A percentile compares a stretch with the other conserved stretches of the same genome.
Conservation (phyloP, 2,329 filamentous ascomycete species). For the Penicillium janthinellum region DNA sequence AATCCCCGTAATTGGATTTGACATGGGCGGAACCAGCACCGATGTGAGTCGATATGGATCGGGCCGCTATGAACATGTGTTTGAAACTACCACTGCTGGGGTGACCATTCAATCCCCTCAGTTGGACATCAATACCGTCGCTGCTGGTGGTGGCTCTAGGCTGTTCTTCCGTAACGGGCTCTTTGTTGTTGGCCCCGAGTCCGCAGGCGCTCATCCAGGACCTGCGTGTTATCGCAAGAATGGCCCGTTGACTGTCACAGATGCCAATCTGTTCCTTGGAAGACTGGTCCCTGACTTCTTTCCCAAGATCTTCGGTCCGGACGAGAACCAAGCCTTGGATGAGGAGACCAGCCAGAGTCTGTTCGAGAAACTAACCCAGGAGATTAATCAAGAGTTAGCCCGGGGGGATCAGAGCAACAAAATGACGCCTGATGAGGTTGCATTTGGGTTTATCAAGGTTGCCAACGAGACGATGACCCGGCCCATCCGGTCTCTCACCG, state of each 20-base stretch:
- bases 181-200: constrained; percentile 88
- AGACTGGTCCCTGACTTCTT: constrained; percentile 86
- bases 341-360: constrained; percentile 68
- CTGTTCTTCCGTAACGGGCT: constrained; percentile 34
- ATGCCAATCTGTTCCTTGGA: constrained; percentile 85
- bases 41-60: constrained; percentile 84
- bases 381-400: constrained; percentile 66
- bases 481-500: constrained; percentile 84
- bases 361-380: constrained; percentile 71
- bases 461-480: constrained; percentile 90
- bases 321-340: constrained; percentile 78
- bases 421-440: constrained; percentile 79
- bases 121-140: constrained; percentile 88
- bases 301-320: constrained; percentile 85
- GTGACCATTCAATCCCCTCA: constrained; percentile 88
- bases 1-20: constrained; percentile 85
- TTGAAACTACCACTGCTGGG: constrained; percentile 86
- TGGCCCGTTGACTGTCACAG: constrained; percentile 87
- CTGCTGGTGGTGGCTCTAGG: constrained; percentile 79
- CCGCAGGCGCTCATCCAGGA: constrained; percentile 83
- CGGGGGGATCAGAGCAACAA: constrained; percentile 38
- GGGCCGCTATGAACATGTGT: constrained; percentile 85
- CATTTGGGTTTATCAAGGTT: constrained; percentile 85
- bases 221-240: constrained; percentile 90
- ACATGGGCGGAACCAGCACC: constrained; percentile 90